These are phyloP conservation scores for Metschnikowia noctiluminum DNA, from an alignment of 805 yeast genomes.

Conservation along the genomic window DNA sequence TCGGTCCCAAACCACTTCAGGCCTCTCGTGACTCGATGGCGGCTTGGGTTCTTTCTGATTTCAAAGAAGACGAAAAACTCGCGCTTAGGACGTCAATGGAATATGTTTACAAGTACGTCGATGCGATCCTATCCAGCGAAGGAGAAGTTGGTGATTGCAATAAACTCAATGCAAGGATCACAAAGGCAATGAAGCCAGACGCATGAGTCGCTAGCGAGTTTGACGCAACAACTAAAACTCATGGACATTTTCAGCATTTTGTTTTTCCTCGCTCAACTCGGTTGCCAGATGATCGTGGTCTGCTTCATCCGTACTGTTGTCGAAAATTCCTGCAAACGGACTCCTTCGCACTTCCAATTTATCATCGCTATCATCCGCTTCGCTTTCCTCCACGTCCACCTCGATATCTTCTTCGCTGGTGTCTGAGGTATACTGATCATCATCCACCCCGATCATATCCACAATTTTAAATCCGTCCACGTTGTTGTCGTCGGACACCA, in stretches of 20 bases:
- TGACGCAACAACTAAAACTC: neutral
- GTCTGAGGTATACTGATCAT: slow-evolving; percentile 12
- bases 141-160: slow-evolving; percentile 25
- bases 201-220: neutral
- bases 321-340: slow-evolving; percentile 1
- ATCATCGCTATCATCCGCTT: neutral
- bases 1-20: slow-evolving; percentile 40
- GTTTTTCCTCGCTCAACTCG: neutral
- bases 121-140: slow-evolving; percentile 22
- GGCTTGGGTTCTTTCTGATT: slow-evolving; percentile 39
- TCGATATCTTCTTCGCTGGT: slow-evolving; percentile 7
- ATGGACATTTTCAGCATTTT: neutral
- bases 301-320: slow-evolving; percentile 5
- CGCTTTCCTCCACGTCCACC: neutral
- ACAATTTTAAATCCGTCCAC: slow-evolving; percentile 7
- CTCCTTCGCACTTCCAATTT: neutral
- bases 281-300: slow-evolving; percentile 1
- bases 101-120: slow-evolving; percentile 20
- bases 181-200: slow-evolving; percentile 11
- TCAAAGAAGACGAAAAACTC: slow-evolving; percentile 24
- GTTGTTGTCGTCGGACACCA: slow-evolving; percentile 11
- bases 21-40: slow-evolving; percentile 35
- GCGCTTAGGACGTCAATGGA: slow-evolving; percentile 16
- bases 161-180: slow-evolving; percentile 23
- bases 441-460: slow-evolving; percentile 4